A percentile compares a stretch with the other conserved stretches of the same genome.
phyloP scores from a whole-genome alignment of 176 grass and related monocot genomes.

The Juncus inflexus region DNA sequence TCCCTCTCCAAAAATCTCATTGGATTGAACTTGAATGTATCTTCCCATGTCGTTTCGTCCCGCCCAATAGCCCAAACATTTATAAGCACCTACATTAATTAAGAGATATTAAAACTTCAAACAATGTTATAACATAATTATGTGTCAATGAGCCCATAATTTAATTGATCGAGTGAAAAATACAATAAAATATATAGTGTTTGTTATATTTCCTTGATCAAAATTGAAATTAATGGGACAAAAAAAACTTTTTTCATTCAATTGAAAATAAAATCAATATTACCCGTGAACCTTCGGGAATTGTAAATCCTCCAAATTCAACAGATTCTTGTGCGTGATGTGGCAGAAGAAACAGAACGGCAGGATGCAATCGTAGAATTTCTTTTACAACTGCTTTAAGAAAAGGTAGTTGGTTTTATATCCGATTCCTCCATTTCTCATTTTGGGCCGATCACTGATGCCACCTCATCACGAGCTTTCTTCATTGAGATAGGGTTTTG shows the following conservation, averaged over 20 bases:
- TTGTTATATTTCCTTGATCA: too few species aligned
- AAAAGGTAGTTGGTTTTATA: conserved; percentile 26
- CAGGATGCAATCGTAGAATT: conserved; percentile 36
- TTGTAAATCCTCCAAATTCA: conserved; percentile 23
- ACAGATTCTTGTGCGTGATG: conserved; percentile 9
- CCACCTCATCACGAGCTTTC: conserved; percentile 25
- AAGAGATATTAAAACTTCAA: too few species aligned
- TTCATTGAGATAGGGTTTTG: conserved; percentile 26
- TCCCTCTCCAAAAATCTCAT: conserved; percentile 35
- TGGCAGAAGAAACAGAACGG: conserved; percentile 18
- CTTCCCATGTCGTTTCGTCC: conserved; percentile 19
- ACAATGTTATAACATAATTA: too few species aligned
- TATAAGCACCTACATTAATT: conserved; percentile 20
- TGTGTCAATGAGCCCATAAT: too few species aligned
- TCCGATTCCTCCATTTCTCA: conserved; percentile 35
- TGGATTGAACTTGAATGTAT: conserved; percentile 28
- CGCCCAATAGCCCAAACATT: conserved; percentile 44
- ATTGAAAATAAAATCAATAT: neutral
- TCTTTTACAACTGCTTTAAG: conserved; percentile 49
- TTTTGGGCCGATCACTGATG: conserved; percentile 10
- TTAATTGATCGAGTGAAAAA: too few species aligned
- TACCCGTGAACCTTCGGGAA: conserved; percentile 21
- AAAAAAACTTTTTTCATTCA: too few species aligned
- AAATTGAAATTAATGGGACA: too few species aligned
- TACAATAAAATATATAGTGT: too few species aligned